A percentile compares a stretch with the other conserved stretches of the same genome.
Evolutionary conservation across 495 filamentous ascomycete species (phyloP).

Genomic region (Daldinia caldariorum): DNA sequence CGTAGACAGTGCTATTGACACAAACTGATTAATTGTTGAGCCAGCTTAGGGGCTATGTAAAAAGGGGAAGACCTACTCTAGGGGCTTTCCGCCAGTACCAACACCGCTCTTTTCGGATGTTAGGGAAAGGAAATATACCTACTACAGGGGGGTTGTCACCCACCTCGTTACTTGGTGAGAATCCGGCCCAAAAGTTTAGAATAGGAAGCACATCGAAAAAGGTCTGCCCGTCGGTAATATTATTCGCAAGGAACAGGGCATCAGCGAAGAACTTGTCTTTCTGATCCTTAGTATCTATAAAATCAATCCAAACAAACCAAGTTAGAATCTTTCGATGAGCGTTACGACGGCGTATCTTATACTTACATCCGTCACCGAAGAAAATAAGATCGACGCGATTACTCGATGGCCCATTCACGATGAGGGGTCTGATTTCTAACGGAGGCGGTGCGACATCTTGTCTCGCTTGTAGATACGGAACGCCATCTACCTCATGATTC

Average conservation of each 20-base stretch:
- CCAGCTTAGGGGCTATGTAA: not conserved
- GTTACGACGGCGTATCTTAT: not conserved
- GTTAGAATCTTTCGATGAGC: not conserved
- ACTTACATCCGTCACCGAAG: conserved; percentile 45
- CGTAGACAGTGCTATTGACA: conserved; percentile 39
- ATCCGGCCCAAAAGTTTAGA: conserved; percentile 45
- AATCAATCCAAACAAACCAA: too few species aligned
- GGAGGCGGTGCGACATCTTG: conserved; percentile 35
- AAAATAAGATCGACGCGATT: conserved; percentile 45
- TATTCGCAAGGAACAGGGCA: conserved; percentile 38
- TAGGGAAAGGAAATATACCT: conserved; percentile 9
- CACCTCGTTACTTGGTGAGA: conserved; percentile 40
- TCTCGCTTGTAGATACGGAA: conserved; percentile 29
- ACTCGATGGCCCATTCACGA: conserved; percentile 41
- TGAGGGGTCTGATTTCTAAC: conserved; percentile 44
- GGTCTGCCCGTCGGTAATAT: conserved; percentile 42
- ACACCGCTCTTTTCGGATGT: conserved; percentile 39
- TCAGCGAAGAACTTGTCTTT: conserved; percentile 46
- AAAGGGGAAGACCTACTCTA: conserved; percentile 31
- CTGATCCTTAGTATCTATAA: conserved; percentile 40
- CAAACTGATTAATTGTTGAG: not conserved
- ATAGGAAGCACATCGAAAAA: conserved; percentile 39
- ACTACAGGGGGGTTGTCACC: not conserved
- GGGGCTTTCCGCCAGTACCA: conserved; percentile 35
- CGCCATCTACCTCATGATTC: conserved; percentile 23